Evolutionary conservation across 192 early-diverging fungal species (phyloP).

Genomic region (Powellomyces hirtus): DNA sequence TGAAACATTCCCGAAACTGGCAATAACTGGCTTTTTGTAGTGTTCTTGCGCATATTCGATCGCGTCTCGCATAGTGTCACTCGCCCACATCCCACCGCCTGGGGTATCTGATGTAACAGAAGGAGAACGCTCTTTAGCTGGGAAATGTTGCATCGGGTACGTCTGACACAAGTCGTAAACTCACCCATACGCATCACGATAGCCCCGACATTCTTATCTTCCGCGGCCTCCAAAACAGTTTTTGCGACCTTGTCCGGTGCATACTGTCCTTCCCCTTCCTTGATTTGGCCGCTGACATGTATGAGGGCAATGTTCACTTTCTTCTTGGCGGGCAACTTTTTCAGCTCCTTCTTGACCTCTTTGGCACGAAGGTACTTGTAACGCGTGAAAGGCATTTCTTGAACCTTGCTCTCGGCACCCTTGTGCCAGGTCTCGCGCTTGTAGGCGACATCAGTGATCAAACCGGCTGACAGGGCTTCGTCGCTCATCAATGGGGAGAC

Average conservation of each 20-base stretch:
- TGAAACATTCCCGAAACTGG: no score
- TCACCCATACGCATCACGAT: no score
- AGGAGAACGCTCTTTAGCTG: no score
- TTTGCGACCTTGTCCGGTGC: slow-evolving; percentile 48
- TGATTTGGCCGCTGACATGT: slow-evolving; percentile 58
- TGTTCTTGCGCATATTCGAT: no score
- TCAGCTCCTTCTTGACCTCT: not conserved
- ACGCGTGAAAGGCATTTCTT: slow-evolving; percentile 1
- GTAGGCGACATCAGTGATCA: slow-evolving; percentile 57
- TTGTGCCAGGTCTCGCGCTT: slow-evolving; percentile 21
- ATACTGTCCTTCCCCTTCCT: slow-evolving; percentile 40
- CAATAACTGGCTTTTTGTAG: no score
- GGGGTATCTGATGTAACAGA: no score
- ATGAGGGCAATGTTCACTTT: slow-evolving; percentile 61
- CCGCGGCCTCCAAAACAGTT: slow-evolving; percentile 53
- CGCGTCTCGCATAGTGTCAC: no score
- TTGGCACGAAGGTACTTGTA: slow-evolving; percentile 2
- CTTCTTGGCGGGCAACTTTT: not conserved
- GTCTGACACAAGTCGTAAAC: no score
- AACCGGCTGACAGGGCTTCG: slow-evolving; percentile 47
- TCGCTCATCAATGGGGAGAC: slow-evolving; percentile 52
- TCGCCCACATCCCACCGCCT: no score
- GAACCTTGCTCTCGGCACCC: not conserved
- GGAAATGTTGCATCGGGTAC: no score
- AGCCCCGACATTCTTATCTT: no score